Evolutionary conservation across 768 basidiomycete genomes (phyloP), one percentile per base, ranked within the genome.

Genomic region (Phylloporus arenicola): DNA sequence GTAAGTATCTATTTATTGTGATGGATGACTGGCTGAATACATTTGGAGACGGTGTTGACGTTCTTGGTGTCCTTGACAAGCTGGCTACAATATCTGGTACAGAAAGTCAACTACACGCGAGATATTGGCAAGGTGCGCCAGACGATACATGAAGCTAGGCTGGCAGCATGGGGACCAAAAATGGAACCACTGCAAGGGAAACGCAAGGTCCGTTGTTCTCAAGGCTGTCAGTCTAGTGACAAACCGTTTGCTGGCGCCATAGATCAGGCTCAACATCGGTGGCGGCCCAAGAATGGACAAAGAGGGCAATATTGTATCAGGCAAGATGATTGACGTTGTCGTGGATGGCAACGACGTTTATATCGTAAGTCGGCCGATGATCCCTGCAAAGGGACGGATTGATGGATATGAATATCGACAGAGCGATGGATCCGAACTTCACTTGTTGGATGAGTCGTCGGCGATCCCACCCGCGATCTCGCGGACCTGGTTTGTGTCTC

Each of bases 131-230:
- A 86, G 30, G 81, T 99, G 34, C 80, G 84, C 31, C 64, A 68
- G 37, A 79, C 86, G 57, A 69, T 80, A 5, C 57, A 59, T 39
- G 77, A 83, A 42, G 92, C 91, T n/a, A 77, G 77, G 50, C 57
- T 75, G 35, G 78, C 82, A 11, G 92, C 92, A 7, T 94, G 91
- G 90, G 92, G 92, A 11, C 76, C 85, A 4, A 89, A 86, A 62
- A 66, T 85, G 70, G 70, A 75, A 14, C 87, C 85, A 1, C 43
- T 76, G 22, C 75, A 76, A 52, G 84, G 80, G 50, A 78, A 74
- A 63, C 79, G 84, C 59, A 92, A 90, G 76, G 90, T 86, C 52
- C 25, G 71, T 51, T 49, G 43, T 20, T 47, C 22, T 38, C 43
- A 43, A 37, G 39, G 29, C 16, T 35, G 29, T 22, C 45, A 31